Evolutionary conservation across 176 grass and related monocot genomes (phyloP).

Genomic region (Paspalum notatum): DNA sequence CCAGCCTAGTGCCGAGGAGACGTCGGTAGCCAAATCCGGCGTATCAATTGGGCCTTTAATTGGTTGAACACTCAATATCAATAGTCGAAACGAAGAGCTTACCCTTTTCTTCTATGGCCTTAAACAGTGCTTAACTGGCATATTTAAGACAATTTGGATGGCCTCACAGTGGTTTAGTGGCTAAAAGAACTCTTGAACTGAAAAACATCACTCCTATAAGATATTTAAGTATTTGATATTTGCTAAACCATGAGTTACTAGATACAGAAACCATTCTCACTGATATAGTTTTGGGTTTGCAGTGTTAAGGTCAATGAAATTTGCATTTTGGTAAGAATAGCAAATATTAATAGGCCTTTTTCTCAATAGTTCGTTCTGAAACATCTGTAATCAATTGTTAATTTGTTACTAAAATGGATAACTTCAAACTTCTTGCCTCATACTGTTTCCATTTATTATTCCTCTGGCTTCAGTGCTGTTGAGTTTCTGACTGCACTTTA

Average conservation of each 20-base stretch:
- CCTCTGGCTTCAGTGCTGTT: slow-evolving; percentile 9
- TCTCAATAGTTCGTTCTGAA: not conserved
- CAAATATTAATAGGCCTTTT: not conserved
- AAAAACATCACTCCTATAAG: not conserved
- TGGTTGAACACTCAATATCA: not conserved
- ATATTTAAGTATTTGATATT: not conserved
- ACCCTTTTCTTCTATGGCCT: not conserved
- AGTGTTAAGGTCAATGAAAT: slow-evolving; percentile 26
- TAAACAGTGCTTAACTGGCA: not conserved
- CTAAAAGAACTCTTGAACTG: not conserved
- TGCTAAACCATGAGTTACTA: slow-evolving; percentile 11
- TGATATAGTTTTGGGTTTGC: slow-evolving; percentile 27
- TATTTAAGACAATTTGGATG: not conserved
- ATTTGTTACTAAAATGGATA: slow-evolving; percentile 2
- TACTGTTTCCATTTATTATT: slow-evolving; percentile 18
- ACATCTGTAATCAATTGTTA: not conserved
- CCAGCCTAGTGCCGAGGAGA: no score
- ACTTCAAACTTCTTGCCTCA: slow-evolving; percentile 2
- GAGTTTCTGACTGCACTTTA: slow-evolving; percentile 31
- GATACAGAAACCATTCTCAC: not conserved
- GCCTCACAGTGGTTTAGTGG: not conserved
- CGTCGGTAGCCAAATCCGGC: no score
- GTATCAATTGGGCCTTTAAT: no score
- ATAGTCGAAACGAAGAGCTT: not conserved
- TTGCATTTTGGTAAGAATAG: slow-evolving; percentile 2